Percentiles rank a stretch among this genome's conserved stretches.
phyloP scores from a whole-genome alignment of 345 rosid genomes.

The Luvunga scandens region DNA sequence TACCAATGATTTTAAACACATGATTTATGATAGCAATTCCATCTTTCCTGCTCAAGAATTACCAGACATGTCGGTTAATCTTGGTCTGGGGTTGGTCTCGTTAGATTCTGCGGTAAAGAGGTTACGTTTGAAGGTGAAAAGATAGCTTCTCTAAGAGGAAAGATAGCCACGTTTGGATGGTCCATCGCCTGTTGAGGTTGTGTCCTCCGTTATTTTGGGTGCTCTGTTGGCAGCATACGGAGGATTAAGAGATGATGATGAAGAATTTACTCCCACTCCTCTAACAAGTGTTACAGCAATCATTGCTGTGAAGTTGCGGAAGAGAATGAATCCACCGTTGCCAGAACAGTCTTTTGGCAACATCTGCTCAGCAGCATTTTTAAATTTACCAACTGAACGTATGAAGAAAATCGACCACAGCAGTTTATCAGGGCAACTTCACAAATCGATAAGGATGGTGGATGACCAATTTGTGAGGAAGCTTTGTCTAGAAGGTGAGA shows the following conservation, averaged over 20 bases:
- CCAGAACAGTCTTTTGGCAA: neutral
- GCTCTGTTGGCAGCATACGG: neutral
- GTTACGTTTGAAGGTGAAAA: slow-evolving; percentile 16
- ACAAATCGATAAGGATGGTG: neutral
- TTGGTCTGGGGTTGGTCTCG: neutral
- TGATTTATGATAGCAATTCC: slow-evolving; percentile 13
- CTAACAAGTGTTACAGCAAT: neutral
- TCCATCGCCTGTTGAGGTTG: slow-evolving; percentile 13
- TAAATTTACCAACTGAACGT: neutral
- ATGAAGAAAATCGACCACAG: neutral
- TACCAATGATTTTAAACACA: neutral
- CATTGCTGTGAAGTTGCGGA: neutral
- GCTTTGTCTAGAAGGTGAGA: neutral
- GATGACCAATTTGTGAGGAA: neutral
- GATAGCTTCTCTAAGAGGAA: slow-evolving; percentile 12
- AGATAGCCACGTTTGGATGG: neutral
- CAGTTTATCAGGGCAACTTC: neutral
- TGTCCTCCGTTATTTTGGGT: slow-evolving; percentile 21
- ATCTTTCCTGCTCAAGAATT: slow-evolving; percentile 18
- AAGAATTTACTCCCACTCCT: no score
- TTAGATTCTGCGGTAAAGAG: neutral
- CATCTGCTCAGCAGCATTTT: neutral
- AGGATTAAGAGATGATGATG: no score
- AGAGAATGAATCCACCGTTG: neutral
- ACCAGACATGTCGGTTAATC: neutral